phyloP scores from a whole-genome alignment of 768 basidiomycete genomes.

The Floccularia luteovirens region DNA sequence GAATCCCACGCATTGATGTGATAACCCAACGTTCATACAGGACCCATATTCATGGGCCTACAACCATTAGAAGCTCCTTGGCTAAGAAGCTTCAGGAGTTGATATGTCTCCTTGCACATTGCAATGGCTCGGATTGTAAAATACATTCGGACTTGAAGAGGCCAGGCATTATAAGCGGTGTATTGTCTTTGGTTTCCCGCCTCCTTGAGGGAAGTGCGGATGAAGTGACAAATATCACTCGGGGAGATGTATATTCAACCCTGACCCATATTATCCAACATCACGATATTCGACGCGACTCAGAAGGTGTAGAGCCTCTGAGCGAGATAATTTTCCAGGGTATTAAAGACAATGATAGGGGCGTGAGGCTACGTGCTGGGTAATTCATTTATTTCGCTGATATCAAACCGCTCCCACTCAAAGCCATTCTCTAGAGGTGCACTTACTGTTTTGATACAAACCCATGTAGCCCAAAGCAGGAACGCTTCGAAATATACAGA shows the following conservation, averaged over 20 bases:
- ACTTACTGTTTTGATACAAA: slow-evolving; percentile 36
- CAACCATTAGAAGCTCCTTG: no score
- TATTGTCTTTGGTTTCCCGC: slow-evolving; percentile 24
- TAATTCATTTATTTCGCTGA: slow-evolving; percentile 13
- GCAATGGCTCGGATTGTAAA: slow-evolving; percentile 20
- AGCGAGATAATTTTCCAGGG: slow-evolving; percentile 37
- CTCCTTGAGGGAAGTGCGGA: slow-evolving; percentile 40
- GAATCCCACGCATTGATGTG: no score
- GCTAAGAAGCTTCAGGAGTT: no score
- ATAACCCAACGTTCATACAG: no score
- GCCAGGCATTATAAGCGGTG: slow-evolving; percentile 21
- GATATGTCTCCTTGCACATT: slow-evolving; percentile 28
- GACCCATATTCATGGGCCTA: no score
- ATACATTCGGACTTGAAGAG: slow-evolving; percentile 13
- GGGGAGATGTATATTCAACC: slow-evolving; percentile 31
- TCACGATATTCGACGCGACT: slow-evolving; percentile 22
- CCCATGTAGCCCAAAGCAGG: slow-evolving; percentile 25
- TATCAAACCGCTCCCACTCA: slow-evolving; percentile 1
- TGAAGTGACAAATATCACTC: slow-evolving; percentile 39
- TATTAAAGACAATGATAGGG: slow-evolving; percentile 46
- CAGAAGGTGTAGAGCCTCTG: slow-evolving; percentile 20
- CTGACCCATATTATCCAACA: slow-evolving; percentile 36
- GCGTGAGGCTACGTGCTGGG: slow-evolving; percentile 64
- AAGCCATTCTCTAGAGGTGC: slow-evolving; percentile 28
- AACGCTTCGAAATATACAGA: slow-evolving; percentile 27